Conservation (phyloP, 306 rosid species). For the Sicyos edulis region DNA sequence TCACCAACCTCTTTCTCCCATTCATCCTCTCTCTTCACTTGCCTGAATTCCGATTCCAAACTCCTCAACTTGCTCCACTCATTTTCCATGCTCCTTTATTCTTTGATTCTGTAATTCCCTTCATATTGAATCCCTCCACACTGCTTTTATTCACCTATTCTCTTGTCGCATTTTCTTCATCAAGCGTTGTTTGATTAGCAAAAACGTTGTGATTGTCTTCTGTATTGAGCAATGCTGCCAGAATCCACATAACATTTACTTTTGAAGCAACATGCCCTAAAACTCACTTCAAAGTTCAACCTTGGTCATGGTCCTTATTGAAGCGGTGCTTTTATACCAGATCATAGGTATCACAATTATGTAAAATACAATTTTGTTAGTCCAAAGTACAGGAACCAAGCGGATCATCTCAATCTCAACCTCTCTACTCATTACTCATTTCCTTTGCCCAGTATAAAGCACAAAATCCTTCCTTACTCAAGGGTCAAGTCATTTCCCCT, state of each 20-base stretch:
- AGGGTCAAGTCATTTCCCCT: not conserved
- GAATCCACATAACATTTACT: not conserved
- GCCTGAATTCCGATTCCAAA: not conserved
- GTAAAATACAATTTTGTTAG: not conserved
- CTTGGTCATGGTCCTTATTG: not conserved
- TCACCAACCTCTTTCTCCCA: not conserved
- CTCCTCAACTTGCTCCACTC: not conserved
- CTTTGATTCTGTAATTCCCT: not conserved
- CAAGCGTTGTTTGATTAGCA: not conserved
- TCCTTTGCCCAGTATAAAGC: not conserved
- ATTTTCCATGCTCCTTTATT: not conserved
- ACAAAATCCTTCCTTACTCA: not conserved
- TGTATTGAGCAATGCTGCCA: not conserved
- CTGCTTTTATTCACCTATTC: not conserved
- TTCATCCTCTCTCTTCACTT: not conserved
- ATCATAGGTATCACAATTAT: not conserved
- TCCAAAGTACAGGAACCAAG: not conserved
- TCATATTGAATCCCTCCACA: conserved; percentile 2
- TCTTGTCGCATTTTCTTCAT: not conserved
- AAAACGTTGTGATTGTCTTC: not conserved
- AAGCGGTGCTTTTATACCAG: not conserved
- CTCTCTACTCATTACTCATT: not conserved
- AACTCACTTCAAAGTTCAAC: not conserved
- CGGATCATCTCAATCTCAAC: not conserved
- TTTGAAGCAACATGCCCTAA: not conserved